Conservation (phyloP, 2,329 filamentous ascomycete genomes). For the Apiospora rasikravindrae region DNA sequence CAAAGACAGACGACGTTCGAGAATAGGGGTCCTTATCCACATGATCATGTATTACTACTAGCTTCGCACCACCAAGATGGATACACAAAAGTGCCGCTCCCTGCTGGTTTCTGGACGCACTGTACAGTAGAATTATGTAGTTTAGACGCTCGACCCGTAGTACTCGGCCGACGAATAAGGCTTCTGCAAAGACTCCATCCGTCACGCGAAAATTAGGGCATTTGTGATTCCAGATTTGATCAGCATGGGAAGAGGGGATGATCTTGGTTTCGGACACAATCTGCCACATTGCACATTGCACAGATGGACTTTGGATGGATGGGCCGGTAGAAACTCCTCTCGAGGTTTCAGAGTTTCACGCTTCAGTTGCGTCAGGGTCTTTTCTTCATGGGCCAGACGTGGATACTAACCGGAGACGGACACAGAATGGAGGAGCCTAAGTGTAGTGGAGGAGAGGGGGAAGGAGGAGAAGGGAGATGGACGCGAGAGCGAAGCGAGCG, state of each 20-base stretch:
- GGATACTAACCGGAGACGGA: background rate
- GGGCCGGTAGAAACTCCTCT: background rate
- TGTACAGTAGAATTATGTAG: slow-evolving; percentile 8
- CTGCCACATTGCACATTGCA: background rate
- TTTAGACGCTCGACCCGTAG: slow-evolving; percentile 5
- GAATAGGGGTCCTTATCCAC: slow-evolving; percentile 16
- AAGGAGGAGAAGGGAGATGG: background rate
- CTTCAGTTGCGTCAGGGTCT: background rate
- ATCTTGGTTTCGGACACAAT: slow-evolving; percentile 4
- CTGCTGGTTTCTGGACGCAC: slow-evolving; percentile 9
- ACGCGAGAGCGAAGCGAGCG: background rate
- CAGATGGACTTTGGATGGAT: background rate
- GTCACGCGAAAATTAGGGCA: background rate
- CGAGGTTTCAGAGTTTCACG: background rate
- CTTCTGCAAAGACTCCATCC: background rate
- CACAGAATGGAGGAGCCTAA: no score
- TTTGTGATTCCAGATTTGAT: background rate
- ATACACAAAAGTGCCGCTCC: background rate
- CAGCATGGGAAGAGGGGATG: background rate
- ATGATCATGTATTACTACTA: slow-evolving; percentile 1
- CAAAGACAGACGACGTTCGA: background rate
- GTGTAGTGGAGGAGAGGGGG: background rate
- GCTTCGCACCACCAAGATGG: background rate
- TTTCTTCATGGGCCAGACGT: no score
- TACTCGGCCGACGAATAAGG: background rate